These are phyloP conservation scores for Schizochytrium sp. DNA, from an alignment of 108 stramenopile genomes.

Conservation along the genomic window DNA sequence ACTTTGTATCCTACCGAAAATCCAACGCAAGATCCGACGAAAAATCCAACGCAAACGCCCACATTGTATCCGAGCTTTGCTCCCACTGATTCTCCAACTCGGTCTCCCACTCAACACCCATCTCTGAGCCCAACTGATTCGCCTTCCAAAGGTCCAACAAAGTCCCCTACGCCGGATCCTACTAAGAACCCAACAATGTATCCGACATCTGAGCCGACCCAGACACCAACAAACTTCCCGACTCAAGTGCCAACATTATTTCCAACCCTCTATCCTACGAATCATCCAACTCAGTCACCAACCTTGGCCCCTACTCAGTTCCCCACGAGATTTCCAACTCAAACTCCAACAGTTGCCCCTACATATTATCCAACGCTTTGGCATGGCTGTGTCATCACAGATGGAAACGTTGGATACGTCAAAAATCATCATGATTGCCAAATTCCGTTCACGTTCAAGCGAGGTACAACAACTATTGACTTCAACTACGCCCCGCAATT, in stretches of 20 bases:
- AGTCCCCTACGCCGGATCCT: neutral
- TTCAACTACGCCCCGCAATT: slow-evolving; percentile 32
- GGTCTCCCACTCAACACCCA: neutral
- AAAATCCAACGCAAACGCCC: neutral
- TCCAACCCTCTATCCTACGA: neutral
- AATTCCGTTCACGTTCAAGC: neutral
- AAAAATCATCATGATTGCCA: neutral
- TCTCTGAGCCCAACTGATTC: neutral
- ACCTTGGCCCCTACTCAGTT: neutral
- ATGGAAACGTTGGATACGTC: neutral
- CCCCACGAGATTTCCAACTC: slow-evolving; percentile 8
- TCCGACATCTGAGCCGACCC: neutral
- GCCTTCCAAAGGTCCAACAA: neutral
- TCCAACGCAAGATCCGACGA: neutral
- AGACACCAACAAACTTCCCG: neutral
- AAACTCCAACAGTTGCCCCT: neutral
- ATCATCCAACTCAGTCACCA: neutral
- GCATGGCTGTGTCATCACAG: neutral
- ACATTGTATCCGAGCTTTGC: neutral
- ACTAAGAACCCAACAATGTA: neutral
- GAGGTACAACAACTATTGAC: neutral
- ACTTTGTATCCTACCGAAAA: too few species aligned
- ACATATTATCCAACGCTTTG: neutral
- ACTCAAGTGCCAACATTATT: neutral
- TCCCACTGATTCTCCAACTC: neutral